Evolutionary conservation across 257 asterid genomes (phyloP).

Genomic region (Penstemon barbatus): DNA sequence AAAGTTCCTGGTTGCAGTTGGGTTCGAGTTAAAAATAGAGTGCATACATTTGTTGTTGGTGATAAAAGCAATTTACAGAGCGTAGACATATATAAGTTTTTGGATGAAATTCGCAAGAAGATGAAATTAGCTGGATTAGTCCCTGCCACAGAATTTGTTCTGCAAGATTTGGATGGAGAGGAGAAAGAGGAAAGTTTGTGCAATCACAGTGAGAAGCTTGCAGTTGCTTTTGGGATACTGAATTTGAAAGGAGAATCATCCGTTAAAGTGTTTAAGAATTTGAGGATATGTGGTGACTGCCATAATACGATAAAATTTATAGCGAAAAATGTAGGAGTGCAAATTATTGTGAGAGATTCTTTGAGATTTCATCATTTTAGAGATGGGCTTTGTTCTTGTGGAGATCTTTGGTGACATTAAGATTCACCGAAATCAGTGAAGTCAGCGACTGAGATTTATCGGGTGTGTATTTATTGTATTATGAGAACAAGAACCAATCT

Average conservation of each 20-base stretch:
- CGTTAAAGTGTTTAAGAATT: conserved; percentile 58
- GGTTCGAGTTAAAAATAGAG: conserved; percentile 55
- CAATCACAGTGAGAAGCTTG: conserved; percentile 75
- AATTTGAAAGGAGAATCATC: conserved; percentile 59
- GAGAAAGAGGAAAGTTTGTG: conserved; percentile 69
- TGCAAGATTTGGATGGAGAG: conserved; percentile 68
- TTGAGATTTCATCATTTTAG: conserved; percentile 56
- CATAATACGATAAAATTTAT: conserved; percentile 57
- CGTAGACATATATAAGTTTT: conserved; percentile 39
- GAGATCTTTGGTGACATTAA: conserved; percentile 47
- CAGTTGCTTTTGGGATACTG: conserved; percentile 70
- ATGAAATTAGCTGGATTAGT: conserved; percentile 58
- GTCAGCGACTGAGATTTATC: neutral
- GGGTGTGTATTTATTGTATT: conserved; percentile 11
- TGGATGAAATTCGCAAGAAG: conserved; percentile 53
- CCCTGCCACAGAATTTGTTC: conserved; percentile 59
- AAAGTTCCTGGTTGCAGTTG: conserved; percentile 79
- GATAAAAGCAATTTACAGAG: conserved; percentile 46
- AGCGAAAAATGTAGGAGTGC: conserved; percentile 35
- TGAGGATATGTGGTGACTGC: conserved; percentile 56
- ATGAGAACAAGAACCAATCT: neutral
- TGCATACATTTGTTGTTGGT: conserved; percentile 62
- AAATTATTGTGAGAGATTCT: conserved; percentile 47
- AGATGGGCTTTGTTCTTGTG: conserved; percentile 52
- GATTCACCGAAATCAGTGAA: conserved; percentile 1